Evolutionary conservation across 176 grass and related monocot genomes (phyloP), one percentile per base, ranked within the genome.

Genomic region (Miscanthus lutarioriparius): DNA sequence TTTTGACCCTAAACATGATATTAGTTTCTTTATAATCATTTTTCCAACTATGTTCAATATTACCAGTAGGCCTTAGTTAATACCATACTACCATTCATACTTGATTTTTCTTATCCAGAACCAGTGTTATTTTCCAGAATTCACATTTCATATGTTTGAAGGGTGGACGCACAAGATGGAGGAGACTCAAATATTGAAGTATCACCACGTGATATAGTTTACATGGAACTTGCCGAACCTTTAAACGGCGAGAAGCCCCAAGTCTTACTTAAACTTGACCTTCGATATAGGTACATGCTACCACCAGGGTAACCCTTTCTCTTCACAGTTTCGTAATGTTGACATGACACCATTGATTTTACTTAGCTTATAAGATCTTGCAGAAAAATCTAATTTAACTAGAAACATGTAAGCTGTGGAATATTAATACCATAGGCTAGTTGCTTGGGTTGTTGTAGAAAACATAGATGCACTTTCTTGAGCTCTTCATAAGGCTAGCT

Each of bases 121-220:
- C 9, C 26, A 75, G 8, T 75, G 36, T 33, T 58, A 75, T 81
- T 65, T 87, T 67, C 19, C 80, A 41, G 43, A 81, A 54, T 22
- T 81, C 4, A 26, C 26, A 41, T 76, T 20, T 77, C 22, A 27
- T 70, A 62, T 70, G 87, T 80, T 88, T 27, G 14, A 82, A 97
- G 94, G 94, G 94, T 90, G 79, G 94, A 94, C 67, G 89, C 94
- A 76, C 91, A 94, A 84, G 94, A 97, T 86, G 91, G 91, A 85
- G 94, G 89, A 86, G 94, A 97, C 80, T 91, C 94, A 80, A 97
- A 94, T 37, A 19, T 88, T 20, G 89, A 97, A 91, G 94, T 80
- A 64, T 88, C 89, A 76, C 94, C 91, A 79, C 89, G 83, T 72
- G 94, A 97, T 81, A 82, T 94, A 84, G 82, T 97, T 85, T 97